These are phyloP conservation scores for Amoebophrya sp. DNA, from an alignment of 169 alveolate genomes.

Conservation along the genomic window DNA sequence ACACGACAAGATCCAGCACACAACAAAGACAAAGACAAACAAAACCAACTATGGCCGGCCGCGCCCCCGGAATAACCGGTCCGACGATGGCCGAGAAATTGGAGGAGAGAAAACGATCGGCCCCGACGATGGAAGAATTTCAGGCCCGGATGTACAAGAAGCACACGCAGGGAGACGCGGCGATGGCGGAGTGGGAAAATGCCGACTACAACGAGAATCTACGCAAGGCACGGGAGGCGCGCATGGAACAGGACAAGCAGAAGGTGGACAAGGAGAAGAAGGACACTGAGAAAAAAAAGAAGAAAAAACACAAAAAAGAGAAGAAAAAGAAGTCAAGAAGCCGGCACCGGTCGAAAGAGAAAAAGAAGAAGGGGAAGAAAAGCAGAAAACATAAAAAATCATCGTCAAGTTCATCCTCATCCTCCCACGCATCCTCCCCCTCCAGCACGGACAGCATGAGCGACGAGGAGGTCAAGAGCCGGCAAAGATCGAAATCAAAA, in stretches of 20 bases:
- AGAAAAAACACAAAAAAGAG: background rate
- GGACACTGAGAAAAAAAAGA: background rate
- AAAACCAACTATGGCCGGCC: no score
- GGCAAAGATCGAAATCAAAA: no score
- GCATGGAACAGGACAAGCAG: background rate
- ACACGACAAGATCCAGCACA: no score
- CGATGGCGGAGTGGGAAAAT: constrained; percentile 3
- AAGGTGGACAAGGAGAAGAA: constrained; percentile 5
- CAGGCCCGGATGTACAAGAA: background rate
- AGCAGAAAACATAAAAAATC: background rate
- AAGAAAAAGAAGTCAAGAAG: background rate
- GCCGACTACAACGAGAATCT: background rate
- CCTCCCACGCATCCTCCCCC: no score
- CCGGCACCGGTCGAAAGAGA: background rate
- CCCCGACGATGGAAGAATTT: background rate
- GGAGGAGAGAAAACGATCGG: background rate
- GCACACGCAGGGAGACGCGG: constrained; percentile 21
- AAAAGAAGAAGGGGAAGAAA: background rate
- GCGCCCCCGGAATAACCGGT: background rate
- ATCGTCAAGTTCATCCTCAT: background rate
- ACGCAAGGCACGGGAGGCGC: background rate
- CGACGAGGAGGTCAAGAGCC: no score
- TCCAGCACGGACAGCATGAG: no score
- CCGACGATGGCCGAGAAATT: background rate
- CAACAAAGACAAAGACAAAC: no score